Percentiles rank a stretch among this genome's conserved stretches.
Conservation (phyloP, 495 filamentous ascomycete genomes). For the Hyaloscypha variabilis region DNA sequence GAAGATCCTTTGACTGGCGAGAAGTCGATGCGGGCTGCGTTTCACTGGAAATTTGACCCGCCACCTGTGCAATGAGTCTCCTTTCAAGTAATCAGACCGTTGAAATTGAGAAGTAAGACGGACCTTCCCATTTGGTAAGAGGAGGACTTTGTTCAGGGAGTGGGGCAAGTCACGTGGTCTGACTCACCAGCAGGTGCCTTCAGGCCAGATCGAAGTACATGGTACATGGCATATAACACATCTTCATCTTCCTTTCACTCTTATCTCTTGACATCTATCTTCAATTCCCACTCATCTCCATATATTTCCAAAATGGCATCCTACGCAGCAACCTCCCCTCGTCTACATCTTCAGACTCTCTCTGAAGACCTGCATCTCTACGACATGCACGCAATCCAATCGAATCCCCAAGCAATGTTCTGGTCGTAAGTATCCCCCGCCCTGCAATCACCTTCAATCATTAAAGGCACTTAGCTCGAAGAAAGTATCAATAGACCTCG, state of each 20-base stretch:
- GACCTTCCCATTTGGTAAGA: too few species aligned
- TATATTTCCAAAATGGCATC: neutral
- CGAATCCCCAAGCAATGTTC: slow-evolving; percentile 1
- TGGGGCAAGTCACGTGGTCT: slow-evolving; percentile 7
- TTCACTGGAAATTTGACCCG: neutral
- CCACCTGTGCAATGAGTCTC: neutral
- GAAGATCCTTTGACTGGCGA: neutral
- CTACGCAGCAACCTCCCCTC: slow-evolving; percentile 15
- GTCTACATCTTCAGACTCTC: slow-evolving; percentile 22
- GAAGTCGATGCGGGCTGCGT: neutral
- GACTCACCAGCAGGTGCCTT: neutral
- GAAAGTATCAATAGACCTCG: neutral
- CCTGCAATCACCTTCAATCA: neutral
- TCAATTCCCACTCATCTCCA: too few species aligned
- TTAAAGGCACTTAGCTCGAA: slow-evolving; percentile 4
- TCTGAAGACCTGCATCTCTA: slow-evolving; percentile 19
- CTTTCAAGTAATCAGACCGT: too few species aligned
- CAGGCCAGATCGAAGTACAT: too few species aligned
- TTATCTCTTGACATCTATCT: too few species aligned
- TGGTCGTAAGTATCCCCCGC: slow-evolving; percentile 21
- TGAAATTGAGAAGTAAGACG: too few species aligned
- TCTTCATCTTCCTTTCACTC: too few species aligned
- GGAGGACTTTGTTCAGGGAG: too few species aligned
- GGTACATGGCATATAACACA: too few species aligned
- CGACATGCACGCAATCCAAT: slow-evolving; percentile 10